Percentiles rank a stretch among this genome's conserved stretches.
Evolutionary conservation across 306 rosid genomes (phyloP).

Genomic region (Pterocarpus santalinus): DNA sequence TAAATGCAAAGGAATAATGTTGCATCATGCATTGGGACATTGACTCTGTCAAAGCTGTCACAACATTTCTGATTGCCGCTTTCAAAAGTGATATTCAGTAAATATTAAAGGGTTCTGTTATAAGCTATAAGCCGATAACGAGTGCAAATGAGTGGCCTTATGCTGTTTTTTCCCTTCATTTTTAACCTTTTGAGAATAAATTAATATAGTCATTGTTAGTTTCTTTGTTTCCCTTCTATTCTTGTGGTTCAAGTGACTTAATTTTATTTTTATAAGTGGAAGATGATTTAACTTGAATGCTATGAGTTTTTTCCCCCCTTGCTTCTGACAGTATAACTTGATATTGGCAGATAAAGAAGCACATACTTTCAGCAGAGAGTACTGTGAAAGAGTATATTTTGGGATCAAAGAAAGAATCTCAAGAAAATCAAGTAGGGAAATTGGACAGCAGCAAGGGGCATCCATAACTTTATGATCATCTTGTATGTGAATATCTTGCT

Average conservation of each 20-base stretch:
- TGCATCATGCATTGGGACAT: neutral
- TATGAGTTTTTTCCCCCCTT: neutral
- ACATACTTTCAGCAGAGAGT: constrained; percentile 68
- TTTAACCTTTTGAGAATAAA: neutral
- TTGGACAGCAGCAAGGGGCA: constrained; percentile 57
- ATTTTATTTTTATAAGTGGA: neutral
- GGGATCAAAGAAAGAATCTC: constrained; percentile 64
- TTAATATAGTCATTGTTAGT: neutral
- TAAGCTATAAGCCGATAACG: neutral
- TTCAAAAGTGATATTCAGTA: neutral
- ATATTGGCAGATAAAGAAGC: constrained; percentile 73
- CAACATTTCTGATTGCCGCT: neutral
- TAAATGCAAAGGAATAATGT: neutral
- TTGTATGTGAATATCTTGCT: constrained; percentile 39
- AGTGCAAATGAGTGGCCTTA: constrained; percentile 9
- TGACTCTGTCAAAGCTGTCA: neutral
- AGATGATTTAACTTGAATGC: constrained; percentile 9
- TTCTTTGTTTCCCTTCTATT: no score
- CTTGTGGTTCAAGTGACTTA: neutral
- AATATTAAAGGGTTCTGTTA: neutral
- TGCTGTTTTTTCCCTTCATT: neutral
- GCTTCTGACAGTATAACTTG: constrained; percentile 46
- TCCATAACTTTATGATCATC: constrained; percentile 45
- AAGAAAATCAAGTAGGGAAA: constrained; percentile 55
- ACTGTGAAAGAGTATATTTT: constrained; percentile 67